Evolutionary conservation across 2,329 filamentous ascomycete species (phyloP).

Genomic region (Pseudogymnoascus sp.): DNA sequence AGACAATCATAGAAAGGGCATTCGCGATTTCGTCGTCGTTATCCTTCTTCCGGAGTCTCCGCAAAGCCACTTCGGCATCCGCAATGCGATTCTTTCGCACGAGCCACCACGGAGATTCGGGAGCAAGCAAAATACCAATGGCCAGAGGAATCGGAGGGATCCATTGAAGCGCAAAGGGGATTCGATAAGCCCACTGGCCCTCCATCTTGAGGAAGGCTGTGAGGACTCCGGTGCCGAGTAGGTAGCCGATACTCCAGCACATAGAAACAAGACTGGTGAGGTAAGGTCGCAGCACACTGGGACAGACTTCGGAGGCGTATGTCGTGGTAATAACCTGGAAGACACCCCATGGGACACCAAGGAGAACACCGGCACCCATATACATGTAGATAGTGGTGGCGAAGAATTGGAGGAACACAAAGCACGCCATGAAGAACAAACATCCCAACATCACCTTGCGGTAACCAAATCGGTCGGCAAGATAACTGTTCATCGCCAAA

Average conservation of each 20-base stretch:
- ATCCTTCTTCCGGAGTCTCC: conserved; percentile 26
- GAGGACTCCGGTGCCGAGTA: conserved; percentile 39
- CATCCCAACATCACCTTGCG: conserved; percentile 20
- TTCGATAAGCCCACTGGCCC: conserved; percentile 39
- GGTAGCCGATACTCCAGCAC: conserved; percentile 40
- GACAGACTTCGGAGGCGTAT: conserved; percentile 38
- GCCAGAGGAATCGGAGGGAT: conserved; percentile 39
- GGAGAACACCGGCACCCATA: conserved; percentile 38
- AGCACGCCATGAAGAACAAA: conserved; percentile 30
- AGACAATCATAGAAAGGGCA: conserved; percentile 39
- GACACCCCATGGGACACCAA: conserved; percentile 41
- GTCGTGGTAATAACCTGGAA: conserved; percentile 35
- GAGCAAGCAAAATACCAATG: conserved; percentile 33
- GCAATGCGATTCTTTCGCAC: conserved; percentile 34
- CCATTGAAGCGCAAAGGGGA: conserved; percentile 39
- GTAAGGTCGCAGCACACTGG: conserved; percentile 41
- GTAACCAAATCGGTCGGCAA: conserved; percentile 19
- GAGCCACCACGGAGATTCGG: conserved; percentile 41
- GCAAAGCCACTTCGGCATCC: conserved; percentile 31
- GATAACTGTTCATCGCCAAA: conserved; percentile 19
- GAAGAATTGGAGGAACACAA: conserved; percentile 40
- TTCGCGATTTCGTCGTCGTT: conserved; percentile 28
- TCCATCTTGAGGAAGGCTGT: conserved; percentile 33
- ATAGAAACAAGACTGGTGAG: conserved; percentile 42
- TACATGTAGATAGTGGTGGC: conserved; percentile 36